A percentile compares a stretch with the other conserved stretches of the same genome.
phyloP scores from a whole-genome alignment of 2,329 filamentous ascomycete species.

The Fusarium globosum region DNA sequence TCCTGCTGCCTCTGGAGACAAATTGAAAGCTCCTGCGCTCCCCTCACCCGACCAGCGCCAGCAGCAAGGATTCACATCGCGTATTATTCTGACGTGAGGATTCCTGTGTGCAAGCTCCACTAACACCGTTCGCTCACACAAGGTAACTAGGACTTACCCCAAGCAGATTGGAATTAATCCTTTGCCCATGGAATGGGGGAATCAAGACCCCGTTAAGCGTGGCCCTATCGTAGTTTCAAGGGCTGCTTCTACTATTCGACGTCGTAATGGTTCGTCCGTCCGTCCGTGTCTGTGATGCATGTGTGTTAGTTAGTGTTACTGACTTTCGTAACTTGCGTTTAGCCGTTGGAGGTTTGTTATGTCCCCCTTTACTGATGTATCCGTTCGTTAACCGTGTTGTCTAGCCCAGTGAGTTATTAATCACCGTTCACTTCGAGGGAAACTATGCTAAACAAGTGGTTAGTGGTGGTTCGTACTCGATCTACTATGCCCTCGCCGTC shows the following conservation, averaged over 20 bases:
- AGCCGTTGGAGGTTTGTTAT: constrained; percentile 68
- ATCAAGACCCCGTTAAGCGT: constrained; percentile 76
- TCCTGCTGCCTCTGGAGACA: constrained; percentile 19
- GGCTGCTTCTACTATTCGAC: constrained; percentile 77
- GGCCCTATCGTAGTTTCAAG: constrained; percentile 91
- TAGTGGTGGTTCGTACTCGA: constrained; percentile 89
- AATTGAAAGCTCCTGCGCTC: constrained; percentile 41
- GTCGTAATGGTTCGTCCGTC: constrained; percentile 76
- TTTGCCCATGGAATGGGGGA: constrained; percentile 89
- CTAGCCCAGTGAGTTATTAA: constrained; percentile 49
- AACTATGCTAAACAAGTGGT: constrained; percentile 14
- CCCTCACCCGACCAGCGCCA: constrained; percentile 53
- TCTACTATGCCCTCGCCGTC: constrained; percentile 93
- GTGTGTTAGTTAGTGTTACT: constrained; percentile 21
- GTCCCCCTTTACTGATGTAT: constrained; percentile 31
- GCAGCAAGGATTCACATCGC: constrained; percentile 61
- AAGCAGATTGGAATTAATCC: constrained; percentile 95
- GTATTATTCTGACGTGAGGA: constrained; percentile 66
- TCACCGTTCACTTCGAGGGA: not conserved
- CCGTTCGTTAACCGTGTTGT: constrained; percentile 35
- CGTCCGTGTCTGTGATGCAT: constrained; percentile 7
- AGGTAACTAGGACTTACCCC: constrained; percentile 76
- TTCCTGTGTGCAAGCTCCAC: constrained; percentile 1
- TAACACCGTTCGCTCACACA: constrained; percentile 20
- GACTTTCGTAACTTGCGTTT: constrained; percentile 15